Evolutionary conservation across 2,329 filamentous ascomycete species (phyloP).

Genomic region (Grosmannia huntii): DNA sequence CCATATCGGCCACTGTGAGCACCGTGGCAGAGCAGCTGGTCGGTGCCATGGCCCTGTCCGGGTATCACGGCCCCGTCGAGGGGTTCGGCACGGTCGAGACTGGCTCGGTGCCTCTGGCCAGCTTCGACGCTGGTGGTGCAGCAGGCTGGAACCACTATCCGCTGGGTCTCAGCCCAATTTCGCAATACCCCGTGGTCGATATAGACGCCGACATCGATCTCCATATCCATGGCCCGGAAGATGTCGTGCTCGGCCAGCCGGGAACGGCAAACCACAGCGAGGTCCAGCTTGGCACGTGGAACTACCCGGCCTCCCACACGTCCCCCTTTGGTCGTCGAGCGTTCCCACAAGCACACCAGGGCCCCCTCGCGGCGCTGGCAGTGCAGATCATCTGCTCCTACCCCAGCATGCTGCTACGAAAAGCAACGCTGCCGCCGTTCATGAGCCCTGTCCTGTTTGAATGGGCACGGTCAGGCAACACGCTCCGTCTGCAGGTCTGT

Average conservation of each 20-base stretch:
- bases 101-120: background rate
- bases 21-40: background rate
- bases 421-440: background rate
- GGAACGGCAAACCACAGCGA: background rate
- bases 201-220: background rate
- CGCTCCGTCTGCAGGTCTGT: background rate
- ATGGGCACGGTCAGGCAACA: background rate
- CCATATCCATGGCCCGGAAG: too few species aligned
- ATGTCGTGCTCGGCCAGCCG: background rate
- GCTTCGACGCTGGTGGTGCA: background rate
- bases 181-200: background rate
- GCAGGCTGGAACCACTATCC: background rate
- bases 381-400: background rate
- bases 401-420: background rate
- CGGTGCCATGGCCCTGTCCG: background rate
- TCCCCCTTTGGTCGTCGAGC: background rate
- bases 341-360: background rate
- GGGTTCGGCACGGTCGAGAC: background rate
- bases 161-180: background rate
- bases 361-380: background rate
- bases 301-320: background rate
- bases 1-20: background rate
- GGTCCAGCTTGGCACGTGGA: background rate
- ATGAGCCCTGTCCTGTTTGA: background rate
- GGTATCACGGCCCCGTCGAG: background rate